Percentiles rank a stretch among this genome's conserved stretches.
Conservation (phyloP, 1,284 basidiomycete genomes). For the Pyrrhoderma noxium region DNA sequence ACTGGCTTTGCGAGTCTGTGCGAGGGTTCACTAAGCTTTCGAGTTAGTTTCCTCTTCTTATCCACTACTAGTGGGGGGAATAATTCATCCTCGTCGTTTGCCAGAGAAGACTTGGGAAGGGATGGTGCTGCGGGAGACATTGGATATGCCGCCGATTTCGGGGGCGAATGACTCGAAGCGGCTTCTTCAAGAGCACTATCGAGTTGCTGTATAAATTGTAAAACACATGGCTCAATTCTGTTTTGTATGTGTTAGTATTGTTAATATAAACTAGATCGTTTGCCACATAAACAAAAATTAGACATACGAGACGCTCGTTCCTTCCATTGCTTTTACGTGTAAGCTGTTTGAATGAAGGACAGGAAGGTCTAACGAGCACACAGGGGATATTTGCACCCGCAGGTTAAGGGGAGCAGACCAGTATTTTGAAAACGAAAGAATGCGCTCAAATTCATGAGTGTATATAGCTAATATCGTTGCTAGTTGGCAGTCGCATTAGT, state of each 20-base stretch:
- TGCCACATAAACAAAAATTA: background rate
- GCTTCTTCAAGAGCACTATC: background rate
- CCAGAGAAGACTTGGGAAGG: background rate
- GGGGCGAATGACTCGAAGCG: too few relatives aligned
- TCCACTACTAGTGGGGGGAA: background rate
- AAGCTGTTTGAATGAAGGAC: background rate
- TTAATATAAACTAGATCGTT: background rate
- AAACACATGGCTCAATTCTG: conserved; percentile 5
- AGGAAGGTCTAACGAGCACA: background rate
- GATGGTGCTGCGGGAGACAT: background rate
- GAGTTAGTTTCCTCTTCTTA: background rate
- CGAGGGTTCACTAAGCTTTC: conserved; percentile 6
- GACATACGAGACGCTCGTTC: background rate
- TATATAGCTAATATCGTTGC: too few relatives aligned
- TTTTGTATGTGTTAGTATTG: background rate
- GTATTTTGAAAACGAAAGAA: too few relatives aligned
- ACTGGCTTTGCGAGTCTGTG: conserved; percentile 2
- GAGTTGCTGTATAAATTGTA: conserved; percentile 1
- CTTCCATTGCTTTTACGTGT: background rate
- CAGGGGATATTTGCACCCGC: background rate
- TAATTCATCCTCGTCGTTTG: too few relatives aligned
- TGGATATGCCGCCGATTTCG: too few relatives aligned
- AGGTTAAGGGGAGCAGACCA: too few relatives aligned
- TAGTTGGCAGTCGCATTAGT: too few relatives aligned
- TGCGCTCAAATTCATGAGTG: too few relatives aligned